A percentile compares a stretch with the other conserved stretches of the same genome.
phyloP scores from a whole-genome alignment of 495 filamentous ascomycete genomes.

The Aspergillus diversus region DNA sequence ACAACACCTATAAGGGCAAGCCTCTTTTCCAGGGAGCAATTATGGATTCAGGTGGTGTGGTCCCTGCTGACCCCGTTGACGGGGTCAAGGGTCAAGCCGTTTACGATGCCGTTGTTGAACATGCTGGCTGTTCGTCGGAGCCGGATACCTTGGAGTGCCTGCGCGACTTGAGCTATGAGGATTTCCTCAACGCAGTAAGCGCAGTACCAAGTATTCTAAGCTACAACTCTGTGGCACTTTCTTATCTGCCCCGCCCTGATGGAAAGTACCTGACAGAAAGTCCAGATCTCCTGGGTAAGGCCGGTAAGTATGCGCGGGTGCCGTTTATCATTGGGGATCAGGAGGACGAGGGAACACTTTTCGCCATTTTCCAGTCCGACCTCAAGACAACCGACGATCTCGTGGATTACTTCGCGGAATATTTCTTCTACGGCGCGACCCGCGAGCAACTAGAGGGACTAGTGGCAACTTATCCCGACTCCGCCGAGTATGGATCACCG shows the following conservation, averaged over 20 bases:
- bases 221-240: conserved; percentile 65
- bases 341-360: conserved; percentile 66
- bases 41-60: conserved; percentile 70
- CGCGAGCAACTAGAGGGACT: conserved; percentile 49
- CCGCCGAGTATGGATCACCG: conserved; percentile 58
- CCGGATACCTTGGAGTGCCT: conserved; percentile 66
- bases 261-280: conserved; percentile 57
- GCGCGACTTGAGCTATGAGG: conserved; percentile 58
- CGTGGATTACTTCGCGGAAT: conserved; percentile 56
- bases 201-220: conserved; percentile 66
- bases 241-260: conserved; percentile 69
- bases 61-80: conserved; percentile 67
- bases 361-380: conserved; percentile 66
- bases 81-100: conserved; percentile 63
- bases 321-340: conserved; percentile 63
- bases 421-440: conserved; percentile 60
- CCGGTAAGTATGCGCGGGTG: conserved; percentile 59
- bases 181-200: conserved; percentile 66
- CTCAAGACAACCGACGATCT: conserved; percentile 60
- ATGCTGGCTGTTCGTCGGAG: conserved; percentile 61
- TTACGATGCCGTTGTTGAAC: conserved; percentile 63
- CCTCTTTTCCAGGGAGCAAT: conserved; percentile 71
- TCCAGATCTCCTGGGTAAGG: conserved; percentile 53
- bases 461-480: conserved; percentile 59
- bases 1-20: conserved; percentile 70